phyloP scores from a whole-genome alignment of 2,329 filamentous ascomycete genomes.

The Exophiala dermatitidis region DNA sequence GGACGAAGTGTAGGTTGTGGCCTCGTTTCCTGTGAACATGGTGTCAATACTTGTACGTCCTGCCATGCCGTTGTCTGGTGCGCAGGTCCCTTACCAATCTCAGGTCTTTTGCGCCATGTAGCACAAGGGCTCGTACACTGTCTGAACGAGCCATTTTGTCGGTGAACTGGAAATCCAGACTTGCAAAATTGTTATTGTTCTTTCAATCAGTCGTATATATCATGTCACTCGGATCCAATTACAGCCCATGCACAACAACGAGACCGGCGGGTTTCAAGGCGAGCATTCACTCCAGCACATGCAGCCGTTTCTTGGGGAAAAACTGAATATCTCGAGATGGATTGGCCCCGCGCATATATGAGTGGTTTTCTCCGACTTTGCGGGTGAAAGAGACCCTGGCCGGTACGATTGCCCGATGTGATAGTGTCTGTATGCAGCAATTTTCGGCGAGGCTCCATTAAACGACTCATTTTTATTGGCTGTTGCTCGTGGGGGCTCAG shows the following conservation, averaged over 20 bases:
- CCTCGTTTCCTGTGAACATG: slow-evolving; percentile 46
- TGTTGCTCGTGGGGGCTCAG: too few species aligned
- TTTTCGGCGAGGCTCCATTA: too few species aligned
- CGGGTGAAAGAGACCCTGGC: neutral
- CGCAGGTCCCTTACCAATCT: slow-evolving; percentile 42
- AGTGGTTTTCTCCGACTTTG: slow-evolving; percentile 7
- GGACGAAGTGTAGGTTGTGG: slow-evolving; percentile 41
- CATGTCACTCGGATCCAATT: too few species aligned
- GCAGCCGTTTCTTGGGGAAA: too few species aligned
- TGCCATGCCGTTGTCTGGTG: neutral
- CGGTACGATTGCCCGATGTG: too few species aligned
- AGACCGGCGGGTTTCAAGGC: too few species aligned
- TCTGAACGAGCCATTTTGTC: slow-evolving; percentile 14
- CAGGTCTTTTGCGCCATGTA: slow-evolving; percentile 56
- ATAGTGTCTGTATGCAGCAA: too few species aligned
- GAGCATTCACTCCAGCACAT: too few species aligned
- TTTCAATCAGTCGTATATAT: too few species aligned
- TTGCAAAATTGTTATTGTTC: neutral
- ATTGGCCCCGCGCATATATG: neutral
- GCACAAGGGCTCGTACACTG: slow-evolving; percentile 40
- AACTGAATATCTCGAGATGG: too few species aligned
- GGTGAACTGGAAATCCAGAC: neutral
- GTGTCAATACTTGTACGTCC: neutral
- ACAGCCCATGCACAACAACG: too few species aligned
- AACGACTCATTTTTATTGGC: too few species aligned